Base-by-base conservation (phyloP, 345 rosid species). In the Populus alba region DNA sequence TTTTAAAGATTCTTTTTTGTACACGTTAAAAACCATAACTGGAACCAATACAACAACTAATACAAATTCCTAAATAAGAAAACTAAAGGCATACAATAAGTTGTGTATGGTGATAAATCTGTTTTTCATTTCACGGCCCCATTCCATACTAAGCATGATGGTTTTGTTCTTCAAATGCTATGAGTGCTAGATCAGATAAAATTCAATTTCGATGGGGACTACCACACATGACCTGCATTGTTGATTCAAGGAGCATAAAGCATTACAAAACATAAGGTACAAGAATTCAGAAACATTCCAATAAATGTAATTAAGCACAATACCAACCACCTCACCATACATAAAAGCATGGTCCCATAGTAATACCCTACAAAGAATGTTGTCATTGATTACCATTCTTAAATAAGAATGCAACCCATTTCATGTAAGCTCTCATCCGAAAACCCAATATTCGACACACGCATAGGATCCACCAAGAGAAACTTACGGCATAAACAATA, bases 321-420 rank as follows among this genome's bases (percentile, higher is more conserved):
- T 23, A 75, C 74, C 74, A 76, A 65, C 78, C 71, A 78, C 74
- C 61, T 66, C 68, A 71, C 23, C 55, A 75, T 61, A 72, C 78
- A 57, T 57, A 76, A 79, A 79, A 47, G 1, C 25, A 77, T 57
- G 80, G 83, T 78, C 87, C 82, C 80, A 80, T 75, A 47, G 47
- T 10, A 68, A 65, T 77, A 39, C 68, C 77, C 74, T 66, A 38
- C 31, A 57, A 68, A 37, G 31, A 37, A 77, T 38, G 66, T 47
- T 68, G 70, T 13, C 37, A 12, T 66, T 13, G n/a, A 65, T 29
- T 3, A 13, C 17, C 37, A 33, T 33, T 66, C 8, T 66, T 29
- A 31, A 2, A 66, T 29, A 31, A 66, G 39, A 66, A 6, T 2
- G n/a, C 69, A 66, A 75, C 25, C 77, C 83, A 35, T 69, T 72